Evolutionary conservation across 2,329 filamentous ascomycete genomes (phyloP).

Genomic region (Nemania sp.): DNA sequence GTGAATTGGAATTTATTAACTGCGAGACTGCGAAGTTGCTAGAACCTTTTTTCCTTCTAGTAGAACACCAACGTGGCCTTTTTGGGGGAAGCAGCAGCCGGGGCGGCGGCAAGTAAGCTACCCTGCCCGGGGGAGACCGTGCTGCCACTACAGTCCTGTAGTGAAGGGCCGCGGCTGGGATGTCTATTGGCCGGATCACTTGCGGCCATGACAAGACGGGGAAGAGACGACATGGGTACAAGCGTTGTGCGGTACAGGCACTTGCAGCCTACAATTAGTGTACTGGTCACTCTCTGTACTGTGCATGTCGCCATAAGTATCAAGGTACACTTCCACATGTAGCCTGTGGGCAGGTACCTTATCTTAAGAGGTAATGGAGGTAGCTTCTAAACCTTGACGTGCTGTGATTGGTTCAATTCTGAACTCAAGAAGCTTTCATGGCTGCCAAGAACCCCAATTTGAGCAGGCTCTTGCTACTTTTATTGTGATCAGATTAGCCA

Average conservation of each 20-base stretch:
- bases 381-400: neutral
- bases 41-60: conserved; percentile 20
- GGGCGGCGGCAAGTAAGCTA: conserved; percentile 17
- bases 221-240: conserved; percentile 9
- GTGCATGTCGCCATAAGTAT: no score
- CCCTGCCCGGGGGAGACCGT: neutral
- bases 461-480: conserved; percentile 18
- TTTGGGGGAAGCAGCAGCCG: conserved; percentile 28
- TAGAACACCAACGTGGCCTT: conserved; percentile 40
- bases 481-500: conserved; percentile 3
- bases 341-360: no score
- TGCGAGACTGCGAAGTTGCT: conserved; percentile 26
- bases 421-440: conserved; percentile 11
- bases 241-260: neutral
- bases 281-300: no score
- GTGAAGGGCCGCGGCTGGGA: neutral
- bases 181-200: neutral
- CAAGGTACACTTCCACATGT: no score
- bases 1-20: conserved; percentile 34
- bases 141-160: no score
- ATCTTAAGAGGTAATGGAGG: no score
- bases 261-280: no score
- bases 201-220: neutral
- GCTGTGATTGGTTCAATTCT: conserved; percentile 11
- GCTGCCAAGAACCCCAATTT: conserved; percentile 25